phyloP scores from a whole-genome alignment of 495 filamentous ascomycete genomes.

The Penicillium arizonense region DNA sequence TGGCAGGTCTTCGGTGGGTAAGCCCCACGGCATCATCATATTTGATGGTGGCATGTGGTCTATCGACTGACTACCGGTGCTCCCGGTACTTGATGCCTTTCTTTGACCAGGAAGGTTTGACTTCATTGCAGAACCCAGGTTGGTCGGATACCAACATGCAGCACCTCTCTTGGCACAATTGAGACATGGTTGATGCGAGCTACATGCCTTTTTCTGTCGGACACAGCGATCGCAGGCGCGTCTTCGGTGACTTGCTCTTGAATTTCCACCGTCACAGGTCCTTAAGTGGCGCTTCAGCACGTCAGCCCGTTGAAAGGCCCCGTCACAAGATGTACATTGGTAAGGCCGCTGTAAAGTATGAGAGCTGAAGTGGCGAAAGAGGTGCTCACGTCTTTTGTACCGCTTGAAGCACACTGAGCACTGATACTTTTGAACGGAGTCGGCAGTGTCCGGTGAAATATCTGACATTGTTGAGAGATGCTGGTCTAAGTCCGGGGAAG shows the following conservation, averaged over 20 bases:
- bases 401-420: conserved; percentile 14
- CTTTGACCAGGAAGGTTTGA: neutral
- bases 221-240: conserved; percentile 24
- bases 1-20: neutral
- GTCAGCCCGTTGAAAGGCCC: conserved; percentile 20
- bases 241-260: conserved; percentile 6
- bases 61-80: neutral
- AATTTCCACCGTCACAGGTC: conserved; percentile 11
- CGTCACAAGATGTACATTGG: conserved; percentile 14
- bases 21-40: conserved; percentile 2
- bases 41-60: neutral
- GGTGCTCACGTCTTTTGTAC: conserved; percentile 23
- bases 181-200: conserved; percentile 19
- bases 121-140: neutral
- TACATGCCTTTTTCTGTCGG: conserved; percentile 26
- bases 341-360: conserved; percentile 20
- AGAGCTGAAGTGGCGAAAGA: conserved; percentile 16
- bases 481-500: neutral
- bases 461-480: neutral
- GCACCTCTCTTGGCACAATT: conserved; percentile 11
- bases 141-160: conserved; percentile 13
- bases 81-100: neutral
- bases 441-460: neutral
- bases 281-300: conserved; percentile 17
- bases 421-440: conserved; percentile 6